Evolutionary conservation across 257 asterid species (phyloP).

Genomic region (Penstemon newberryi): DNA sequence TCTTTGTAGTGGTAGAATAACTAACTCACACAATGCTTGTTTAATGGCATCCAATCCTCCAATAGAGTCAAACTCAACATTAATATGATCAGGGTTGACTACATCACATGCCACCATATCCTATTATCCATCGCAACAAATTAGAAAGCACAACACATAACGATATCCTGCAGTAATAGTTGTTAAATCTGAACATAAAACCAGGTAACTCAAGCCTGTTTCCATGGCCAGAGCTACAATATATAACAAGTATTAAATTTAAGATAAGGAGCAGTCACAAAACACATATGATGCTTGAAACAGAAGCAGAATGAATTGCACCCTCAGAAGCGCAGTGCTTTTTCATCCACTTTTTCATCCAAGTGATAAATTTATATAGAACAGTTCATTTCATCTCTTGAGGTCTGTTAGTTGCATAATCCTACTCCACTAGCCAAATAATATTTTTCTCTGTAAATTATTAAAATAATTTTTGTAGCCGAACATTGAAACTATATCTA

Average conservation of each 20-base stretch:
- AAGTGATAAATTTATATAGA: neutral
- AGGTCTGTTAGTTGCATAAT: neutral
- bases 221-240: neutral
- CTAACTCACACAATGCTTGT: slow-evolving; percentile 71
- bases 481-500: too few relatives aligned
- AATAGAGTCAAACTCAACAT: slow-evolving; percentile 70
- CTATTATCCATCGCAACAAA: slow-evolving; percentile 39
- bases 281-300: neutral
- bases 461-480: too few relatives aligned
- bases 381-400: neutral
- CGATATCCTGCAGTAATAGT: neutral
- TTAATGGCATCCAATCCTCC: slow-evolving; percentile 93
- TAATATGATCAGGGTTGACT: slow-evolving; percentile 75
- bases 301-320: neutral
- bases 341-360: neutral
- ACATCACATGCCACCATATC: slow-evolving; percentile 97
- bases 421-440: neutral
- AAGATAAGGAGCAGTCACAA: neutral
- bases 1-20: slow-evolving; percentile 83
- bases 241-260: neutral
- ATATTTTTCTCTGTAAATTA: too few relatives aligned
- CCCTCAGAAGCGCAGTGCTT: neutral
- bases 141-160: slow-evolving; percentile 23
- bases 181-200: slow-evolving; percentile 17
- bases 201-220: slow-evolving; percentile 1